Evolutionary conservation across 2,329 filamentous ascomycete species (phyloP), one percentile per base, ranked within the genome.

Genomic region (Penicillium sp.): DNA sequence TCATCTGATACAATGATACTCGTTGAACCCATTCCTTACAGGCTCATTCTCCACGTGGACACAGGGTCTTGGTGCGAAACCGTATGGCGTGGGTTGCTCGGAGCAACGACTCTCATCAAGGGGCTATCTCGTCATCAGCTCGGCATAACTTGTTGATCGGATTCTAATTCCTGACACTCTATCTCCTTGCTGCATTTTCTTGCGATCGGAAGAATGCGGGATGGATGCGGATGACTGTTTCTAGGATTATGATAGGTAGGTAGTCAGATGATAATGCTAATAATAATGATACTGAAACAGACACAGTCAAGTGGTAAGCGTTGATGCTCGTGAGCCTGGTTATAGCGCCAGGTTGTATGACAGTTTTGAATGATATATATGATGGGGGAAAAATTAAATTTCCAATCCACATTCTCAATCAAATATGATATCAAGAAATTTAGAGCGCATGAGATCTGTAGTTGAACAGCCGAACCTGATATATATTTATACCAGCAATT

Each of bases 161-260:
- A 46, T 46, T 51, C 44, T 31, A 42, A 46, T 56, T 32, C 35
- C 51, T 58, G 55, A 53, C 38, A 56, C 32, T 38, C 7, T 35
- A 22, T 29, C 31, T 50, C 63, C 63, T 63, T 65, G 61, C 59
- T 58, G 58, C 57, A 57, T 61, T 61, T 32, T 47, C 43, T 29
- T 40, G 10, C n/a, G 53, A 60, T 63, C 22, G 57, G 55, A 31
- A 56, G 22, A 53, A 62, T 63, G 55, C 32, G 46, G 38, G 39
- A 42, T 10, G 11, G 45, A 24, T 40, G 20, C 6, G 5, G 24
- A 32, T 46, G 39, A 18, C 42, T 52, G 34, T 24, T 42, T 47
- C 13, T 50, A 22, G 14, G 20, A 18, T 20, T 11, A 35, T 31
- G 10, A 24, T 22, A 26, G 7, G 5, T 26, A 26, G 24, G 24